Conservation (phyloP, 2,329 filamentous ascomycete species). For the Epichloe aotearoae region DNA sequence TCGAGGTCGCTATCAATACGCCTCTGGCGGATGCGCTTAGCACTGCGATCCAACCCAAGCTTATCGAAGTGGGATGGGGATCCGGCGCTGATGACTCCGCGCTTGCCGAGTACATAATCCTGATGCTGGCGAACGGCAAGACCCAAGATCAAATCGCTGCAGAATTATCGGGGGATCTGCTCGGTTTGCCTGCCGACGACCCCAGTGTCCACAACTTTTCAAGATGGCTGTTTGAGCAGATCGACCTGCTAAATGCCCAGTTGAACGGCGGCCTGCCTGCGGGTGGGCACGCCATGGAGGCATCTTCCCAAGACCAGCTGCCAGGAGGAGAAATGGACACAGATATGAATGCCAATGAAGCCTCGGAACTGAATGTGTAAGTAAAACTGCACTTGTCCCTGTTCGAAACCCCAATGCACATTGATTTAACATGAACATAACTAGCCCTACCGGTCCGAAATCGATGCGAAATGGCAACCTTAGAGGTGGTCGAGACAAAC, state of each 20-base stretch:
- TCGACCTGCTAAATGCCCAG: slow-evolving; percentile 53
- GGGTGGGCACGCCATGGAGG: slow-evolving; percentile 14
- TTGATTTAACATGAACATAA: background rate
- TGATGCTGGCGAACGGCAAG: slow-evolving; percentile 95
- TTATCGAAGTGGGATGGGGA: slow-evolving; percentile 87
- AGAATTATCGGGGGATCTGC: slow-evolving; percentile 74
- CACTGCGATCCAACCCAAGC: slow-evolving; percentile 72
- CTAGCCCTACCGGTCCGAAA: slow-evolving; percentile 83
- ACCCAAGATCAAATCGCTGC: slow-evolving; percentile 77
- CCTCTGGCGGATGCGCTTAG: slow-evolving; percentile 77
- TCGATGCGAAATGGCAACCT: slow-evolving; percentile 70
- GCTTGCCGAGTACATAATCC: slow-evolving; percentile 88
- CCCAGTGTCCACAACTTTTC: slow-evolving; percentile 72
- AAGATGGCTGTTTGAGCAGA: slow-evolving; percentile 85
- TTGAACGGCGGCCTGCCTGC: slow-evolving; percentile 36
- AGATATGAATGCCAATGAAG: slow-evolving; percentile 53
- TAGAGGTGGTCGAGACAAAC: slow-evolving; percentile 55
- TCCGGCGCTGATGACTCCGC: slow-evolving; percentile 64
- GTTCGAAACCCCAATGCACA: background rate
- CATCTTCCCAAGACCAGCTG: slow-evolving; percentile 22
- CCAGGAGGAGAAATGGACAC: slow-evolving; percentile 44
- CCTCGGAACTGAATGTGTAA: slow-evolving; percentile 44
- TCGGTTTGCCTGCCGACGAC: slow-evolving; percentile 72
- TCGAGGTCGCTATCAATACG: slow-evolving; percentile 64
- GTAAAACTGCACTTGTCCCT: slow-evolving; percentile 16